Evolutionary conservation across 306 rosid genomes (phyloP).

Genomic region (Pterocarpus macrocarpus): DNA sequence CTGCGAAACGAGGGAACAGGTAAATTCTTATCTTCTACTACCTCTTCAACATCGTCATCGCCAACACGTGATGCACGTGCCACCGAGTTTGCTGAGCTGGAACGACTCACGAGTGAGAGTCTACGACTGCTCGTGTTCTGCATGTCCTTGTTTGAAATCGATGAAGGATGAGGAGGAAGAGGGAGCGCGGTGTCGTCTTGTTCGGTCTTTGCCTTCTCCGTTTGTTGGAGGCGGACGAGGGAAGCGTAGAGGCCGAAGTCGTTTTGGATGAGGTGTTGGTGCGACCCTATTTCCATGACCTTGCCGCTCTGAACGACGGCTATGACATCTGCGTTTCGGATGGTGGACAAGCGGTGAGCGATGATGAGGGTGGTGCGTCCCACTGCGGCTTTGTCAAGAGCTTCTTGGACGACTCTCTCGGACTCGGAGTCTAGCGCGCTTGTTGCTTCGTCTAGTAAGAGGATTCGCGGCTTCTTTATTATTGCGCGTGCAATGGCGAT

Average conservation of each 20-base stretch:
- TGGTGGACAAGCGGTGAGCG: conserved; percentile 87
- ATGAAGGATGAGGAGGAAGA: conserved; percentile 17
- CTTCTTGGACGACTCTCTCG: conserved; percentile 86
- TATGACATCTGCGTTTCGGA: conserved; percentile 73
- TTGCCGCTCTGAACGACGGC: conserved; percentile 75
- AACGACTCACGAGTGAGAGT: conserved; percentile 53
- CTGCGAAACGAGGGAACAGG: conserved; percentile 70
- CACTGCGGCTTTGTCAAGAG: conserved; percentile 75
- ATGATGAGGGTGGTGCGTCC: conserved; percentile 89
- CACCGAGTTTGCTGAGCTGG: conserved; percentile 64
- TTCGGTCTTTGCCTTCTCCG: conserved; percentile 43
- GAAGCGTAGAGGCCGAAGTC: conserved; percentile 66
- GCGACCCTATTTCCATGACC: conserved; percentile 77
- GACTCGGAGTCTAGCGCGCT: conserved; percentile 92
- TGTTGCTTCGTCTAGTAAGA: conserved; percentile 88
- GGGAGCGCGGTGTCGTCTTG: conserved; percentile 31
- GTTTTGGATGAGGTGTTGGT: conserved; percentile 60
- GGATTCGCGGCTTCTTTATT: conserved; percentile 75
- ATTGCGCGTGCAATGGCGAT: conserved; percentile 90
- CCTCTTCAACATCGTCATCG: conserved; percentile 3
- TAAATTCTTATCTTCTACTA: conserved; percentile 20
- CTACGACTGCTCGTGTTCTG: conserved; percentile 59
- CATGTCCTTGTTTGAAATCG: conserved; percentile 51
- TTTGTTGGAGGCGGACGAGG: conserved; percentile 76
- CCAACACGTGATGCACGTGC: conserved; percentile 37